Percentiles rank a stretch among this genome's conserved stretches.
Evolutionary conservation across 139 green algal genomes (phyloP).

Genomic region (Diplosphaera chodatii): DNA sequence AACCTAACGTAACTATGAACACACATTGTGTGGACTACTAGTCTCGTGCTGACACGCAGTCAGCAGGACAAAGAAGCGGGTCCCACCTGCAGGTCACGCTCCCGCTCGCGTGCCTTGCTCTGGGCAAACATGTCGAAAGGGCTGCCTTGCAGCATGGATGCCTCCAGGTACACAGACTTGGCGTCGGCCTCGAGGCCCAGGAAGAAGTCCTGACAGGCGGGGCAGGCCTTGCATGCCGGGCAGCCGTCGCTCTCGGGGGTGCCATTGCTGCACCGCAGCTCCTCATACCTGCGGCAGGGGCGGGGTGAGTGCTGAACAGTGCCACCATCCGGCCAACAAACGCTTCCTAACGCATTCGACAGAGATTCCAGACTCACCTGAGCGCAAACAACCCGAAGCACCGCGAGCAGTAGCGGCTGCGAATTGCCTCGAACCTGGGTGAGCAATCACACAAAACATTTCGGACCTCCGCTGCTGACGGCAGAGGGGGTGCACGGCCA

Average conservation of each 20-base stretch:
- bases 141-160: neutral
- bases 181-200: neutral
- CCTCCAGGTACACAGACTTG: conserved; percentile 13
- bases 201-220: neutral
- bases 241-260: neutral
- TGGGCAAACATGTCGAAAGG: conserved; percentile 22
- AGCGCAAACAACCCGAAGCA: conserved; percentile 24
- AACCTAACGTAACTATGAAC: too few species aligned
- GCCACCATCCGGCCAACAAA: too few species aligned
- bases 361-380: too few species aligned
- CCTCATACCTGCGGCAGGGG: conserved; percentile 22
- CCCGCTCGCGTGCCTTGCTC: conserved; percentile 10
- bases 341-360: too few species aligned
- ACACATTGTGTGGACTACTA: too few species aligned
- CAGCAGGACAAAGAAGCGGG: too few species aligned
- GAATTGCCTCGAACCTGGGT: conserved; percentile 15
- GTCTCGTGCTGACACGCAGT: too few species aligned
- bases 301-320: too few species aligned
- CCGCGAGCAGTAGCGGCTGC: conserved; percentile 17
- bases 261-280: conserved; percentile 9
- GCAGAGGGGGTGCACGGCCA: too few species aligned
- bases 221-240: neutral
- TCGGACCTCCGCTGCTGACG: too few species aligned
- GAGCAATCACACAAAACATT: too few species aligned
- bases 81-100: conserved; percentile 20